Conservation (phyloP, 2,329 filamentous ascomycete species). For the Aspergillus sp. region DNA sequence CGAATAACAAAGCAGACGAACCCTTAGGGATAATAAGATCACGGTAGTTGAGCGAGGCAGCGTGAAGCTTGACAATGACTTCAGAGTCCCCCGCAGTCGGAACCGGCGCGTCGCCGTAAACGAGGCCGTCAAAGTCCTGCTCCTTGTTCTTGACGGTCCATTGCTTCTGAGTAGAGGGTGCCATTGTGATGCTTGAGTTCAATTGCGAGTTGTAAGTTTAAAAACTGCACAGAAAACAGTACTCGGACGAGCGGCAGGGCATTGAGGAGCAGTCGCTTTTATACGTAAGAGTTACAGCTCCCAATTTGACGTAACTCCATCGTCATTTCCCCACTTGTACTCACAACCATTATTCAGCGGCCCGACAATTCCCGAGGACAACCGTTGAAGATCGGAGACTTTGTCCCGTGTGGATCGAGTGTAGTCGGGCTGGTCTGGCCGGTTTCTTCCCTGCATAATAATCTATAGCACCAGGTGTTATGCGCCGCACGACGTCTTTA, state of each 20-base stretch:
- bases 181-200: not conserved
- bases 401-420: not conserved
- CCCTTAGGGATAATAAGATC: slow-evolving; percentile 48
- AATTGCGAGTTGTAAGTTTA: not conserved
- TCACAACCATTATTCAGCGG: too few species aligned
- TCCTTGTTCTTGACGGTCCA: slow-evolving; percentile 54
- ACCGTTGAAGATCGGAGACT: not conserved
- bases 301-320: not conserved
- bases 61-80: slow-evolving; percentile 66
- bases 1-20: slow-evolving; percentile 23
- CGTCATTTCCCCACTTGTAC: too few species aligned
- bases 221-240: not conserved
- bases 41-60: slow-evolving; percentile 51
- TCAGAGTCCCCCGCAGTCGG: slow-evolving; percentile 67
- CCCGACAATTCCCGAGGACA: not conserved
- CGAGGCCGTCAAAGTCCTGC: slow-evolving; percentile 61
- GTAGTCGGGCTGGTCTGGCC: not conserved
- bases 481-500: not conserved
- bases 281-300: not conserved
- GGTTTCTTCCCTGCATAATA: not conserved
- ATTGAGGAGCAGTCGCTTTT: not conserved
- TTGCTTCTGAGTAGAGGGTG: slow-evolving; percentile 50
- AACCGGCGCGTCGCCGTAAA: slow-evolving; percentile 53
- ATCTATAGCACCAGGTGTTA: not conserved
- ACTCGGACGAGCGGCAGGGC: not conserved